Conservation (phyloP, 768 basidiomycete genomes). For the Leccinum sublutescens region DNA sequence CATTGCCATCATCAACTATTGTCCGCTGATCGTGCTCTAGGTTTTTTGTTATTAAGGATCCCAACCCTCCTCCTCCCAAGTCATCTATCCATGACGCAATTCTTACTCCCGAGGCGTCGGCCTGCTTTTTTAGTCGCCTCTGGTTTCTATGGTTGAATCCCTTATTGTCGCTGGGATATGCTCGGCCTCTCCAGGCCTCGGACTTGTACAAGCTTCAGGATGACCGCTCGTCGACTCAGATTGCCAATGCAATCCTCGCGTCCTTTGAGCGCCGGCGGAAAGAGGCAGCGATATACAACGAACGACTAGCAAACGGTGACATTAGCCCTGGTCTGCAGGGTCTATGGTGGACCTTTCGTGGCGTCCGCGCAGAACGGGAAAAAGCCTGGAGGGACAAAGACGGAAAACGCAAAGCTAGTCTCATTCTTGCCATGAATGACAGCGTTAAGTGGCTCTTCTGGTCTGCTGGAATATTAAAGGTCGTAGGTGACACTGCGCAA, state of each 20-base stretch:
- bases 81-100: slow-evolving; percentile 57
- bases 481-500: slow-evolving; percentile 67
- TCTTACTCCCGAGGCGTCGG: slow-evolving; percentile 64
- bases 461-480: slow-evolving; percentile 58
- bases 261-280: slow-evolving; percentile 61
- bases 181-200: slow-evolving; percentile 72
- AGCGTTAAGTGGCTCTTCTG: slow-evolving; percentile 79
- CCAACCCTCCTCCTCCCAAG: slow-evolving; percentile 41
- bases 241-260: slow-evolving; percentile 60
- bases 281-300: slow-evolving; percentile 70
- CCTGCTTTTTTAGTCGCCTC: slow-evolving; percentile 55
- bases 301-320: slow-evolving; percentile 61
- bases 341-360: slow-evolving; percentile 58
- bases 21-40: background rate
- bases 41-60: slow-evolving; percentile 13
- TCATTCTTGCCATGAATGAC: slow-evolving; percentile 71
- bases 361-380: slow-evolving; percentile 51
- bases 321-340: slow-evolving; percentile 52
- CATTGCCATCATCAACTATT: background rate
- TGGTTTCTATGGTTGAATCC: slow-evolving; percentile 78
- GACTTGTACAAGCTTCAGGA: slow-evolving; percentile 81
- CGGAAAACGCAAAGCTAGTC: slow-evolving; percentile 62
- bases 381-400: slow-evolving; percentile 61
- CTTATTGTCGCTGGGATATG: slow-evolving; percentile 71
- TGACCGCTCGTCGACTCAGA: slow-evolving; percentile 52